A percentile compares a stretch with the other conserved stretches of the same genome.
These are phyloP conservation scores for Aegilops speltoides DNA, from an alignment of 176 grass and related monocot genomes.

Conservation along the genomic window DNA sequence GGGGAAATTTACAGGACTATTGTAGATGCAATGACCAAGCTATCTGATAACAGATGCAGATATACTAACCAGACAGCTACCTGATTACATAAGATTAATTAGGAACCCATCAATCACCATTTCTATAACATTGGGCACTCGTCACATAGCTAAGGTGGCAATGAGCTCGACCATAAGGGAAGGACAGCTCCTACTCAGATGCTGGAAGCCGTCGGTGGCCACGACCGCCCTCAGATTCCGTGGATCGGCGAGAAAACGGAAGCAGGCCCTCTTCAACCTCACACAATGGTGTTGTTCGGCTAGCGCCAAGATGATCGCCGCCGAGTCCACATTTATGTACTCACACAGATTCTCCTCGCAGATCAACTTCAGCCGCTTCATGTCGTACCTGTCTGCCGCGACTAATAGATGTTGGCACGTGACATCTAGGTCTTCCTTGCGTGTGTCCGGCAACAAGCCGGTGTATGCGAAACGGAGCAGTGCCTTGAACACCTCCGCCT, in stretches of 20 bases:
- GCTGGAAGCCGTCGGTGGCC: constrained; percentile 9
- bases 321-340: neutral
- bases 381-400: neutral
- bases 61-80: too few relatives aligned
- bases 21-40: too few relatives aligned
- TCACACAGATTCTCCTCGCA: neutral
- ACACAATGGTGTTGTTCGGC: neutral
- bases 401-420: neutral
- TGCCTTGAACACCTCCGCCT: neutral
- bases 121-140: too few relatives aligned
- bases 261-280: neutral
- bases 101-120: too few relatives aligned
- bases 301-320: neutral
- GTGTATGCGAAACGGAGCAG: neutral
- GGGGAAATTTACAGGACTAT: too few relatives aligned
- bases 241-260: neutral
- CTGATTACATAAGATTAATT: too few relatives aligned
- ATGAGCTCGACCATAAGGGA: neutral
- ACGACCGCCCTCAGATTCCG: neutral
- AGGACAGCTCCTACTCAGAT: neutral
- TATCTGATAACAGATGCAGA: too few relatives aligned
- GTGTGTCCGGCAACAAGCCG: neutral
- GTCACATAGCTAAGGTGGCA: too few relatives aligned
- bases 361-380: neutral
- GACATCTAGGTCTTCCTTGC: neutral